A percentile compares a stretch with the other conserved stretches of the same genome.
These are phyloP conservation scores for Thoreauomyces humboldtii DNA, from an alignment of 192 early-diverging fungal species.

Conservation along the genomic window DNA sequence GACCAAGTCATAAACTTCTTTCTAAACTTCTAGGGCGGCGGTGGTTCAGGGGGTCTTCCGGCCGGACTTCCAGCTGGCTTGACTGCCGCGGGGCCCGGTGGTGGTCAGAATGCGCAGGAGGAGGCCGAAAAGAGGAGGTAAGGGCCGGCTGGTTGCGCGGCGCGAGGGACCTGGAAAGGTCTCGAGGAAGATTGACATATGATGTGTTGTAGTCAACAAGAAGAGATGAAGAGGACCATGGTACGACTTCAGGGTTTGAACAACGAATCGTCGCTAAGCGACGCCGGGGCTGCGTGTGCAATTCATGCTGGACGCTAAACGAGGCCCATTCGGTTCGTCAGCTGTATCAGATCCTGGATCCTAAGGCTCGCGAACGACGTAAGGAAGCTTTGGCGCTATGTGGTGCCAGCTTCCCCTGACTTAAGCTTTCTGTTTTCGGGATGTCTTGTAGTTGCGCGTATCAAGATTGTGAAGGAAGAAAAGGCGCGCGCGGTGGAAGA, in stretches of 20 bases:
- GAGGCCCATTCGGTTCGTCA: constrained; percentile 18
- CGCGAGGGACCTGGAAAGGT: too few species aligned
- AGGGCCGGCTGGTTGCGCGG: background rate
- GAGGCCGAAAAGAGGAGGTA: constrained; percentile 71
- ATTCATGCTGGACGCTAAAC: too few species aligned
- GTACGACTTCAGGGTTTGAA: too few species aligned
- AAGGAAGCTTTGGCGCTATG: too few species aligned
- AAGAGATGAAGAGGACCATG: constrained; percentile 81
- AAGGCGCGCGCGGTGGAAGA: constrained; percentile 87
- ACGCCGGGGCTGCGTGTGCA: too few species aligned
- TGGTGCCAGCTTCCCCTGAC: too few species aligned
- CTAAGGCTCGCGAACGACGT: constrained; percentile 79
- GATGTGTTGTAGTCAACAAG: constrained; percentile 64
- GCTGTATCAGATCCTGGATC: constrained; percentile 79
- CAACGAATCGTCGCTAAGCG: too few species aligned
- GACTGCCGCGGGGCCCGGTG: constrained; percentile 30
- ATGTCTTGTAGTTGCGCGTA: constrained; percentile 75
- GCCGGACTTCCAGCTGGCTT: constrained; percentile 41
- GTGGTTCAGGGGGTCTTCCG: background rate
- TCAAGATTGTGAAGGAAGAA: constrained; percentile 86
- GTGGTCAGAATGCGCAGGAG: constrained; percentile 51
- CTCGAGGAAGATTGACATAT: too few species aligned
- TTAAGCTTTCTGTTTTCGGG: background rate
- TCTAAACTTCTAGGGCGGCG: too few species aligned
- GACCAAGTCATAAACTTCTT: background rate